phyloP scores from a whole-genome alignment of 2,329 filamentous ascomycete species.

The Trichophyton schoenleinii region DNA sequence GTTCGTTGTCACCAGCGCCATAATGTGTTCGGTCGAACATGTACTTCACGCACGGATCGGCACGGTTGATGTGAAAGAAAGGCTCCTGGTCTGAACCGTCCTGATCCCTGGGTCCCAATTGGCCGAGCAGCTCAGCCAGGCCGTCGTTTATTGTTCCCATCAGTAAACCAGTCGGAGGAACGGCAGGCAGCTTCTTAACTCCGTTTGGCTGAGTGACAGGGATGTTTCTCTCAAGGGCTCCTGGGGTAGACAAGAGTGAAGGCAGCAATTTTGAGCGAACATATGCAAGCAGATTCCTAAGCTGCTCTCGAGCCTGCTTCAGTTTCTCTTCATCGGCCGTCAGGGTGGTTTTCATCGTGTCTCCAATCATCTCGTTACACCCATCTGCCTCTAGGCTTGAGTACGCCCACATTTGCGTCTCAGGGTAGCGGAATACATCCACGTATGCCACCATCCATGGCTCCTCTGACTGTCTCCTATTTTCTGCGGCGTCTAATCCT shows the following conservation, averaged over 20 bases:
- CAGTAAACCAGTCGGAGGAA: conserved; percentile 22
- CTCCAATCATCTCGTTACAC: conserved; percentile 1
- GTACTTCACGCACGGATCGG: conserved; percentile 27
- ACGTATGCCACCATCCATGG: conserved; percentile 31
- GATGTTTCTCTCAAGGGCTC: background rate
- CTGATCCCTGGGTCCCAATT: background rate
- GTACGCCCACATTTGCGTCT: conserved; percentile 33
- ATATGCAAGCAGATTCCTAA: conserved; percentile 20
- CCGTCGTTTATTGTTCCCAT: conserved; percentile 28
- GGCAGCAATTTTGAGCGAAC: conserved; percentile 19
- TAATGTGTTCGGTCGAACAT: conserved; percentile 20
- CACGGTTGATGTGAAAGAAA: background rate
- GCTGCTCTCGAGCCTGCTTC: conserved; percentile 16
- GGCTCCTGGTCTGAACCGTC: background rate
- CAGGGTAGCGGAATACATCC: conserved; percentile 27
- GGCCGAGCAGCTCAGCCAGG: conserved; percentile 16
- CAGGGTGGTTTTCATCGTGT: background rate
- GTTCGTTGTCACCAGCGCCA: background rate
- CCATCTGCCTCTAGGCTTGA: conserved; percentile 27
- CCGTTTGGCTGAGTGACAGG: background rate
- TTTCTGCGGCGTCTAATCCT: background rate
- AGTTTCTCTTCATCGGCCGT: conserved; percentile 9
- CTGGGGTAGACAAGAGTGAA: conserved; percentile 16
- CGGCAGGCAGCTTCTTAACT: conserved; percentile 17
- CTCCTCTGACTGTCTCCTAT: background rate